Percentiles rank a stretch among this genome's conserved stretches.
phyloP scores from a whole-genome alignment of 345 rosid species.

The Lepidium africanum region DNA sequence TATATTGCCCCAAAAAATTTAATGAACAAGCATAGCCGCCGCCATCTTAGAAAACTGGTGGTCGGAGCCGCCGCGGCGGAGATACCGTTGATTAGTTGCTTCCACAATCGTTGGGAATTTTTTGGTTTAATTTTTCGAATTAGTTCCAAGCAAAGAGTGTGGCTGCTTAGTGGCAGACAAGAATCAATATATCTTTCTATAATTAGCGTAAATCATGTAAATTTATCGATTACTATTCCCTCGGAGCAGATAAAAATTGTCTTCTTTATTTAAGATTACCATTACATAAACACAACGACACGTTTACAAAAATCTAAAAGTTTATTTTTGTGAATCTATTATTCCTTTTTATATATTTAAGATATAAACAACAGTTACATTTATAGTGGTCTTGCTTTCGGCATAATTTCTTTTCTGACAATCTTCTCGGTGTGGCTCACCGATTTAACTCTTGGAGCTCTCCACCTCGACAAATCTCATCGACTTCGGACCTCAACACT shows the following conservation, averaged over 20 bases:
- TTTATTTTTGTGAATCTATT: no score
- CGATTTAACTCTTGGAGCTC: no score
- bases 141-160: not conserved
- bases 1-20: not conserved
- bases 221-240: not conserved
- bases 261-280: not conserved
- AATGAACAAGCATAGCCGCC: not conserved
- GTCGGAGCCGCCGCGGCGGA: constrained; percentile 3
- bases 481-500: no score
- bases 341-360: no score
- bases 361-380: not conserved
- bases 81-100: not conserved
- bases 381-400: no score
- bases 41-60: not conserved
- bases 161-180: constrained; percentile 23
- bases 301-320: no score
- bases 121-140: not conserved
- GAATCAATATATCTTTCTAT: not conserved
- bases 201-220: not conserved
- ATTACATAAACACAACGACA: not conserved
- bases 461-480: no score
- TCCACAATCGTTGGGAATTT: not conserved
- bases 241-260: not conserved
- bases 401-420: no score
- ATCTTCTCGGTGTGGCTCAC: no score